Conservation (phyloP, 345 rosid genomes). For the Ceriops tagal region DNA sequence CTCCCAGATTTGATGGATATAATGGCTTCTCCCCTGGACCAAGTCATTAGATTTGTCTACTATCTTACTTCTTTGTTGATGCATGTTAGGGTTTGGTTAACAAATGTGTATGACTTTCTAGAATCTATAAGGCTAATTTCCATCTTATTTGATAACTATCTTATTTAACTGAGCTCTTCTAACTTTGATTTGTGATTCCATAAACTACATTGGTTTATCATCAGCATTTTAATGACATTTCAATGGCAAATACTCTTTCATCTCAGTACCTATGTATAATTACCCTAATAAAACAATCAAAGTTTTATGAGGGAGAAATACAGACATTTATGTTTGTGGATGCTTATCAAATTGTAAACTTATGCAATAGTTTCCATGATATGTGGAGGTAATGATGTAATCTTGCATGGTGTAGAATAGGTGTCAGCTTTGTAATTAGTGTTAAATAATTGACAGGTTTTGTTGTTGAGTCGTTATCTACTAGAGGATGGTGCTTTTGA, state of each 20-base stretch:
- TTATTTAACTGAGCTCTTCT: too few relatives aligned
- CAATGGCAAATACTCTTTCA: conserved; percentile 21
- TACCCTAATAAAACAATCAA: conserved; percentile 64
- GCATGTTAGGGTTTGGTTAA: not conserved
- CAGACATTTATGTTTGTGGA: conserved; percentile 98
- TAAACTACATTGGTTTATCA: conserved; percentile 1
- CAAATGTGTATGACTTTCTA: not conserved
- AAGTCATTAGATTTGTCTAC: not conserved
- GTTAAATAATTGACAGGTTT: too few relatives aligned
- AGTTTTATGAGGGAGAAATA: conserved; percentile 87
- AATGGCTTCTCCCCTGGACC: not conserved
- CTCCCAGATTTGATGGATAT: too few relatives aligned
- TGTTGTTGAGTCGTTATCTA: too few relatives aligned
- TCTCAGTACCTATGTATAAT: conserved; percentile 68
- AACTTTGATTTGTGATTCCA: not conserved
- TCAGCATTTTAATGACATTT: too few relatives aligned
- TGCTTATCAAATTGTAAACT: conserved; percentile 83
- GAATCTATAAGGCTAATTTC: not conserved
- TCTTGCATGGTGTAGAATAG: not conserved
- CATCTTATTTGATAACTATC: too few relatives aligned
- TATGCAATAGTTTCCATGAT: conserved; percentile 90
- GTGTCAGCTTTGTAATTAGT: too few relatives aligned
- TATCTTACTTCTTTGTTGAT: not conserved
- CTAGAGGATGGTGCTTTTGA: not conserved
- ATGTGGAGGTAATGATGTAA: conserved; percentile 70